Evolutionary conservation across 2,329 filamentous ascomycete species (phyloP).

Genomic region (Anthostomella pinea): DNA sequence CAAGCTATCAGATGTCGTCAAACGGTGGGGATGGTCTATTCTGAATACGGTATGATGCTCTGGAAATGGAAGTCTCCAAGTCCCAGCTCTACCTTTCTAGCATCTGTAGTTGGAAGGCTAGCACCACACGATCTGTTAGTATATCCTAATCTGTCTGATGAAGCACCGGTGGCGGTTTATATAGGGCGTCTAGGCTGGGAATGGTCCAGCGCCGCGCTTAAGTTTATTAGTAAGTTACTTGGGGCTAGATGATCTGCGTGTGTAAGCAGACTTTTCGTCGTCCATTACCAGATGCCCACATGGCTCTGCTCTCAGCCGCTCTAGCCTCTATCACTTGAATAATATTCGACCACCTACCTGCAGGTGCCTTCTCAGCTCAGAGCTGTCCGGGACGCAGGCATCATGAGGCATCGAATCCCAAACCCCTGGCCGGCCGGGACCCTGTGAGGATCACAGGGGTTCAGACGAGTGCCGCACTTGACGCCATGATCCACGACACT

Average conservation of each 20-base stretch:
- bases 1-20: no score
- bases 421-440: constrained; percentile 28
- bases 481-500: constrained; percentile 38
- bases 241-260: no score
- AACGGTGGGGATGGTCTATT: no score
- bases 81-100: no score
- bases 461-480: constrained; percentile 37
- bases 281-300: constrained; percentile 1
- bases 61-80: no score
- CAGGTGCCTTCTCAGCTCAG: no score
- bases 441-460: constrained; percentile 38
- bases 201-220: constrained; percentile 15
- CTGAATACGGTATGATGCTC: no score
- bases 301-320: no score
- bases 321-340: no score
- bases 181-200: constrained; percentile 4
- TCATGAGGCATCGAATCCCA: constrained; percentile 12
- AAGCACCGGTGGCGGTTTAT: constrained; percentile 8
- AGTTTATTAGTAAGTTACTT: background rate
- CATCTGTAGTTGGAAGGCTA: background rate
- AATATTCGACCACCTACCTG: no score
- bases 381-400: no score
- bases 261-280: constrained; percentile 1
- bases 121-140: background rate
- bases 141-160: constrained; percentile 1